Base-by-base conservation (phyloP, 441 rosid species). In the Erodium texanum region DNA sequence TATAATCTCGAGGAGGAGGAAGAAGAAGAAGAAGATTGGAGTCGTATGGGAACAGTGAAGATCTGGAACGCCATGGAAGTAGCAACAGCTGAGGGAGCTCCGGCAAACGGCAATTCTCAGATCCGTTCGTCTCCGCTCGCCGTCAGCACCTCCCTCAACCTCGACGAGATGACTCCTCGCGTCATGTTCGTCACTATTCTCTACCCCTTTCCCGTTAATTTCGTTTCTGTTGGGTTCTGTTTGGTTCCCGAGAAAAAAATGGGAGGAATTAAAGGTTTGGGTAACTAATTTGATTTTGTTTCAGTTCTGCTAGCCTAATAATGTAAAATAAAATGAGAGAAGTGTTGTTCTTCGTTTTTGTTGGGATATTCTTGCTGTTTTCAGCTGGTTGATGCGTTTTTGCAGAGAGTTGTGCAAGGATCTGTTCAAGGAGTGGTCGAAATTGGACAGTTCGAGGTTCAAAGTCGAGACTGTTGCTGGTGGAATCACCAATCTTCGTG, bases 401-500 rank as follows among this genome's bases (percentile, higher is more conserved):
- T 19, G 64, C 84, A 90, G 99, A 76, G 85, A 70, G 71, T 66
- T 92, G 66, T 92, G 97, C 76, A 95, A 89, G 85, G 90, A 92
- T 82, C 80, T 95, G 80, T 92, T 92, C 79, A 72, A 80, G 77
- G 76, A 83, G 68, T 95, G 95, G 98, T 75, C 88, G 56, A 79
- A 78, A 6, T 70, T 86, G 73, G 90, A 86, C 4, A 83, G 86
- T 78, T 87, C 92, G 69, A 70, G 83, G 24, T 95, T 95, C 78
- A 77, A 80, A 1, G 90, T 89, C 1, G 84, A 87, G 78, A 87
- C 85, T 14, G 87, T 95, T 22, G 84, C 99, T 15, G 98, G 99
- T 9, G 99, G 99, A 81, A 92, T 95, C 77, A 95, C 98, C 6
- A 95, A 95, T 82, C 82, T 92, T 18, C 77, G 99, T 95, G 64